These are phyloP conservation scores for Lecanicillium sp. DNA, from an alignment of 2,329 filamentous ascomycete species.

Conservation along the genomic window DNA sequence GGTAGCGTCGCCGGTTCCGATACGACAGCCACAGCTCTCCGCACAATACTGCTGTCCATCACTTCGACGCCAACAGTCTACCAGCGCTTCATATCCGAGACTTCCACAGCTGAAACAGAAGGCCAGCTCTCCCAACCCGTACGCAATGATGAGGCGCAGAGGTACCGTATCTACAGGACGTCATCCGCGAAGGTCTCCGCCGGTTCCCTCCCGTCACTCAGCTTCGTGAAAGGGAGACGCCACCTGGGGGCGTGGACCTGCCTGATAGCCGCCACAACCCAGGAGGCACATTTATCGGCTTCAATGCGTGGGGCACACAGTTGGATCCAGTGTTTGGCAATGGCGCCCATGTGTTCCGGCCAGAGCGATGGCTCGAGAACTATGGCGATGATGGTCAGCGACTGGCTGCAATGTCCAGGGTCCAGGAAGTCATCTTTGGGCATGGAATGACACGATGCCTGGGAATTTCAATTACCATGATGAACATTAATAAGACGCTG, in stretches of 20 bases:
- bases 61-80: neutral
- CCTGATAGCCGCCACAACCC: neutral
- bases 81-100: neutral
- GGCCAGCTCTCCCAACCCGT: neutral
- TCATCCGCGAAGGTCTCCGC: slow-evolving; percentile 1
- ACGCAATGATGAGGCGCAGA: neutral
- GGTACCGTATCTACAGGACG: neutral
- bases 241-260: neutral
- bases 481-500: slow-evolving; percentile 5
- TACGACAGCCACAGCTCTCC: slow-evolving; percentile 5
- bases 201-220: slow-evolving; percentile 1
- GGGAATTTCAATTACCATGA: slow-evolving; percentile 1
- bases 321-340: neutral
- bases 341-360: neutral
- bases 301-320: slow-evolving; percentile 6
- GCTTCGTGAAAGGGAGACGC: slow-evolving; percentile 1
- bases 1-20: slow-evolving; percentile 3
- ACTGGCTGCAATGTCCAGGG: slow-evolving; percentile 1
- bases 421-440: slow-evolving; percentile 1
- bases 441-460: slow-evolving; percentile 2
- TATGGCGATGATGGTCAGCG: neutral
- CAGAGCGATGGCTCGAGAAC: neutral
- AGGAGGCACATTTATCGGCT: neutral
- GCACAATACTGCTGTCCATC: neutral
- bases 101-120: neutral